Evolutionary conservation across 179 eudicot species (phyloP).

Genomic region (Actinidia chinensis): DNA sequence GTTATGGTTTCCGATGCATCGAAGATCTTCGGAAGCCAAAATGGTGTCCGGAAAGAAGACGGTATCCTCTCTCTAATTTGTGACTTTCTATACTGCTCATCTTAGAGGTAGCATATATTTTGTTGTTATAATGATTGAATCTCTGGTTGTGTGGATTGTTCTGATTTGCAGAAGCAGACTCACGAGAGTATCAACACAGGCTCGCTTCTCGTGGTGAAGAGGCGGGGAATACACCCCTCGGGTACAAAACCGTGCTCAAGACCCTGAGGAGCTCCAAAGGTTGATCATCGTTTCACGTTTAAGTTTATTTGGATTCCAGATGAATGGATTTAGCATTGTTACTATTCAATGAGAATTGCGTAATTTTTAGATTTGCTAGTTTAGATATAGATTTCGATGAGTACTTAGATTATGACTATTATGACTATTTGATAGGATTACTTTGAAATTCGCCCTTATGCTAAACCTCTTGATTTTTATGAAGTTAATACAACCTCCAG

Average conservation of each 20-base stretch:
- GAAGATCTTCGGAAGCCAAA: background rate
- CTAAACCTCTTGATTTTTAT: too few species aligned
- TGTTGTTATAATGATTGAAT: background rate
- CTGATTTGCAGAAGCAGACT: conserved; percentile 71
- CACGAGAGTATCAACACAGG: conserved; percentile 90
- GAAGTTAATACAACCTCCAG: conserved; percentile 36
- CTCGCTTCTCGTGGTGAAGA: conserved; percentile 91
- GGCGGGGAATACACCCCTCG: conserved; percentile 77
- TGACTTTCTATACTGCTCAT: too few species aligned
- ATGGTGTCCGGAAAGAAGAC: conserved; percentile 21
- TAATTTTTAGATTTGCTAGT: too few species aligned
- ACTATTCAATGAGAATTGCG: too few species aligned
- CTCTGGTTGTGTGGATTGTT: background rate
- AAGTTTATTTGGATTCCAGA: background rate
- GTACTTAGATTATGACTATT: too few species aligned
- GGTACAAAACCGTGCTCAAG: conserved; percentile 82
- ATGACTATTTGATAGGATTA: too few species aligned
- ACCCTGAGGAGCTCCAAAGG: conserved; percentile 71
- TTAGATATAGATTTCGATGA: too few species aligned
- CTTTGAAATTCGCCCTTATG: too few species aligned
- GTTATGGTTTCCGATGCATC: background rate
- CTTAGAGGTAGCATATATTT: background rate
- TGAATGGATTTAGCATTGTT: too few species aligned
- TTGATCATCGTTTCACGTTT: conserved; percentile 4
- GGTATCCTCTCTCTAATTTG: background rate